Evolutionary conservation across 2,329 filamentous ascomycete genomes (phyloP), one percentile per base, ranked within the genome.

Genomic region (Neoscytalidium dimidiatum): DNA sequence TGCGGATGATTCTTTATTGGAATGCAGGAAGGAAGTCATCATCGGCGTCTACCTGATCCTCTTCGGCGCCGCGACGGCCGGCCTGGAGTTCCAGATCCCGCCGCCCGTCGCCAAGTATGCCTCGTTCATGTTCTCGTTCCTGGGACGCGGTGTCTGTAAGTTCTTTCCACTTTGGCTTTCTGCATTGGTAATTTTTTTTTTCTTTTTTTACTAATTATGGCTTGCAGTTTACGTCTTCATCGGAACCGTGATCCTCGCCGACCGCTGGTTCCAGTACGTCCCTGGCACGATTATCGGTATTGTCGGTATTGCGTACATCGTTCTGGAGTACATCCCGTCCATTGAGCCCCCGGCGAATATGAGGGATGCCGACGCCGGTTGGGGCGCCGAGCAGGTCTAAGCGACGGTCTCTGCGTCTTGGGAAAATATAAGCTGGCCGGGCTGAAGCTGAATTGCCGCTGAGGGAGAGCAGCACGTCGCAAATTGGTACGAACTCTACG

Each of bases 41-140:
- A 82, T 97, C 68, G 94, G 92, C 65, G 82, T 87, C 71, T 99
- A 98, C 79, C 88, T 97, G 72, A 92, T 97, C 69, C 80, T 97
- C 69, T 99, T 99, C 75, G 95, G 95, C 77, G 84, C 93, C 67
- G 86, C 51, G 51, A 64, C 62, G 21, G 62, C 51, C 29, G 51
- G 52, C 48, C 56, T 65, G 29, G 95, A 99, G 81, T 96, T 98
- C 83, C 91, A 97, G 80, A 94, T 97, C 72, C 94, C 95, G 58
- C 92, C 94, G 66, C 94, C 97, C 78, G 85, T 97, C 63, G 90
- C 93, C 66, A 90, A 92, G 81, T 97, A 98, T 83, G 94, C 93
- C 63, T 96, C 92, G 11, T 99, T 99, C 84, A 89, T 98, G 80
- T 98, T 98, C 84, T 96, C 92, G 65, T 98, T 99, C 85, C 82